Evolutionary conservation across 768 basidiomycete species (phyloP), one percentile per base, ranked within the genome.

Genomic region (Suillus brevipes): DNA sequence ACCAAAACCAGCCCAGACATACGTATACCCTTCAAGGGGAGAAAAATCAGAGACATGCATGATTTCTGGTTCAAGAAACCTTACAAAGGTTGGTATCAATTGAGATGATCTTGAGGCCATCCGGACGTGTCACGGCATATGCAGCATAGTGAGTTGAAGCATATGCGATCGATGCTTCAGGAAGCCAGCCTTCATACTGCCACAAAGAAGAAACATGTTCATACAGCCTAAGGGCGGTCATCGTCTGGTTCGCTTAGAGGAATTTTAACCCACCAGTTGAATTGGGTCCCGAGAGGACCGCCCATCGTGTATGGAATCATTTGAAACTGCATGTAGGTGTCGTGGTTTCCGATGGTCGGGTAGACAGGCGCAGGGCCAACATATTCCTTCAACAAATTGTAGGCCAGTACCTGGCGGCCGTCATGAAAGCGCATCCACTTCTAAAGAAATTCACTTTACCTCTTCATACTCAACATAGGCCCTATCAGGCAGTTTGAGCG

Each of bases 331-430:
- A 60, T 64, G 74, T 90, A 90, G 60, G 81, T 86, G 70, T 92
- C 90, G 67, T 91, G 90, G 72, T 92, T 92, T 6, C 90, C 90
- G 4, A 91, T 77, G 0, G 87, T 84, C 12, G 88, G 84, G 66
- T 90, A 91, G 1, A 91, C 82, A 20, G 90, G 89, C 0, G 87
- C 85, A 6, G 83, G 79, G 18, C 85, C 85, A 38, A 91, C 78
- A 66, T 80, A 80, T 31, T 77, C 74, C 72, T 82, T 88, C 75
- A 90, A 83, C 25, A 91, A 78, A 66, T 85, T 85, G 72, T 87
- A 91, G 23, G 88, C 59, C 0, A 87, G 70, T 0, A 86, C 79
- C 88, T 89, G 64, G 4, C 6, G 5, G 37, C 31, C 20, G 8
- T 16, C 14, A 23, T 71, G 18, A 68, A 56, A 25, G 34, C 20